Evolutionary conservation across 345 rosid species (phyloP).

Genomic region (Melaleuca alternifolia): DNA sequence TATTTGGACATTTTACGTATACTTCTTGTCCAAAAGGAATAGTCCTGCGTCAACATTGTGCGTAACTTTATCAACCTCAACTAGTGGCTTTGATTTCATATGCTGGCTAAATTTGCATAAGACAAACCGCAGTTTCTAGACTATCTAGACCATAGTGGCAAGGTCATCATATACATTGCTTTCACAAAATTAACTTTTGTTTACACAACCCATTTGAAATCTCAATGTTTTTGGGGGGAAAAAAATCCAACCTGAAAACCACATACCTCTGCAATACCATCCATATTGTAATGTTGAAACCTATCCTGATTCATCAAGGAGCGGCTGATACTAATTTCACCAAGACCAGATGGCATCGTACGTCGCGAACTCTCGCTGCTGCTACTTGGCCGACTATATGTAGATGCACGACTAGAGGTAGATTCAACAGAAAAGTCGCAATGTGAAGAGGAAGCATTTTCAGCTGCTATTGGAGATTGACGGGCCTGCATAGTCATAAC

Average conservation of each 20-base stretch:
- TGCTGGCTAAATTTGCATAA: background rate
- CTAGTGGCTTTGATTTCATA: background rate
- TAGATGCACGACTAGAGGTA: conserved; percentile 5
- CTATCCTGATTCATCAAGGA: conserved; percentile 38
- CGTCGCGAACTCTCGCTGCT: conserved; percentile 26
- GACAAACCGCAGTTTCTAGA: background rate
- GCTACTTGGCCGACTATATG: conserved; percentile 21
- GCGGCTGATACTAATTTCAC: conserved; percentile 31
- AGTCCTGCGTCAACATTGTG: background rate
- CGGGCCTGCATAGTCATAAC: conserved; percentile 22
- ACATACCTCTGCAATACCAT: conserved; percentile 86
- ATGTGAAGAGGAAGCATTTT: conserved; percentile 25
- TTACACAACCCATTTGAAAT: background rate
- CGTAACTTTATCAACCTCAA: background rate
- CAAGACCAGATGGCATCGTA: conserved; percentile 42
- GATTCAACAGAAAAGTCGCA: conserved; percentile 23
- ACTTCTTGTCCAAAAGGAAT: background rate
- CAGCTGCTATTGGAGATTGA: conserved; percentile 27
- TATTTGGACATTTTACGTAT: background rate
- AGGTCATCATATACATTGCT: background rate
- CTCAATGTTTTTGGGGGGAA: background rate
- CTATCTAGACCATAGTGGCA: background rate
- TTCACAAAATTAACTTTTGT: background rate
- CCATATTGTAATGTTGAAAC: conserved; percentile 50
- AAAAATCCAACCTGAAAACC: background rate